Percentiles rank a stretch among this genome's conserved stretches.
Conservation (phyloP, 371 early-diverging fungal species). For the Mucor ambiguus region DNA sequence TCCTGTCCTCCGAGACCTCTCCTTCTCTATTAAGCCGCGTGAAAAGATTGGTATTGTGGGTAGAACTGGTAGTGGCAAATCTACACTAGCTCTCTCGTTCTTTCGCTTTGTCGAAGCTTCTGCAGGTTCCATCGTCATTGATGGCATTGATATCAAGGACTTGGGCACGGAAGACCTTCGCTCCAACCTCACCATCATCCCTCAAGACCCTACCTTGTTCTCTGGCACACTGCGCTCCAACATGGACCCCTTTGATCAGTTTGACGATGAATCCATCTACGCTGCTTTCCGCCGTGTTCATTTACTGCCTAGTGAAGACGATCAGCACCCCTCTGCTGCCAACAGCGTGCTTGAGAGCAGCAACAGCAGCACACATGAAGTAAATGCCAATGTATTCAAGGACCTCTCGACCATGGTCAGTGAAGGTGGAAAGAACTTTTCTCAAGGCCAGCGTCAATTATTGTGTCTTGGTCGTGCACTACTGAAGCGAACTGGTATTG, state of each 20-base stretch:
- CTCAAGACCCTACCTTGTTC: conserved; percentile 86
- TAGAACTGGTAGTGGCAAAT: conserved; percentile 81
- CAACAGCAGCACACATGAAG: not conserved
- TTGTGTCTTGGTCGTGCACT: conserved; percentile 83
- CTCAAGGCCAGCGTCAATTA: conserved; percentile 85
- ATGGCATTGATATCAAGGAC: conserved; percentile 74
- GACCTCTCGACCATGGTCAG: conserved; percentile 40
- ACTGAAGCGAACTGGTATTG: conserved; percentile 51
- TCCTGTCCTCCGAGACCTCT: conserved; percentile 72
- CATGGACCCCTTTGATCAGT: conserved; percentile 70
- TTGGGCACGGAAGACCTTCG: conserved; percentile 76
- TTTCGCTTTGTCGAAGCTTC: conserved; percentile 77
- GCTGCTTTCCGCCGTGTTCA: conserved; percentile 60
- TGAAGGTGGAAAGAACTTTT: conserved; percentile 78
- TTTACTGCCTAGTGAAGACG: conserved; percentile 21
- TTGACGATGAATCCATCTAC: conserved; percentile 69
- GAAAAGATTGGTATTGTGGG: conserved; percentile 83
- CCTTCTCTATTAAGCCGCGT: conserved; percentile 59
- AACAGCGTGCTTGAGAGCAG: conserved; percentile 35
- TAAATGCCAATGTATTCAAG: conserved; percentile 28
- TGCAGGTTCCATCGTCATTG: conserved; percentile 70
- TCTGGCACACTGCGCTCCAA: conserved; percentile 70
- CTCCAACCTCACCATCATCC: conserved; percentile 74
- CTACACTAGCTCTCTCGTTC: conserved; percentile 71
- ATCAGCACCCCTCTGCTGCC: not conserved